Conservation (phyloP, 257 asterid species). For the Gentiana macrophylla region DNA sequence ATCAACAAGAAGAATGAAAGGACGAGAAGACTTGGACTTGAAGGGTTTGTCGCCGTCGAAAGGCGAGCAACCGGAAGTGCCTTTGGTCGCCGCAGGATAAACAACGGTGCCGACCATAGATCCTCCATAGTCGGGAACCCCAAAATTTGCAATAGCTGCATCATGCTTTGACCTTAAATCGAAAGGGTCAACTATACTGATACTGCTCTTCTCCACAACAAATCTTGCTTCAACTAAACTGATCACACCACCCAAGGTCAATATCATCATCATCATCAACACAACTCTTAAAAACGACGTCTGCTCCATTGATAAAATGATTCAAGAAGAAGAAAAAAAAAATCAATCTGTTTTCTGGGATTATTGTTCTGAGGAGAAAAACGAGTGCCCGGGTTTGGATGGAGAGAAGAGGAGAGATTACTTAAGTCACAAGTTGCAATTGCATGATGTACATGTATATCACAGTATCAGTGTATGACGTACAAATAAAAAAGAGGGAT, state of each 20-base stretch:
- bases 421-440: conserved; percentile 4
- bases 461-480: no score
- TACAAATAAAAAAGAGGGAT: conserved; percentile 2
- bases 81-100: conserved; percentile 32
- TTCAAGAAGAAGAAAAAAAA: neutral
- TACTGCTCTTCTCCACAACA: conserved; percentile 78
- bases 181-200: conserved; percentile 53
- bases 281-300: neutral
- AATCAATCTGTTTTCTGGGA: neutral
- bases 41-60: conserved; percentile 65
- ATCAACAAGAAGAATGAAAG: conserved; percentile 73
- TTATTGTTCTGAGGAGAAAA: neutral
- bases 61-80: conserved; percentile 42
- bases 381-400: conserved; percentile 6
- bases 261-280: conserved; percentile 11
- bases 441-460: neutral
- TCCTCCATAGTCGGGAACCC: conserved; percentile 92
- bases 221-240: conserved; percentile 26
- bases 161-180: conserved; percentile 55
- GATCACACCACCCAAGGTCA: neutral
- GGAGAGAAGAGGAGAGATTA: conserved; percentile 9
- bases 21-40: conserved; percentile 60
- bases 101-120: conserved; percentile 56
- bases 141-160: conserved; percentile 87
- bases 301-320: neutral